Evolutionary conservation across 2,329 filamentous ascomycete species (phyloP).

Genomic region (Podosphaera fusca): DNA sequence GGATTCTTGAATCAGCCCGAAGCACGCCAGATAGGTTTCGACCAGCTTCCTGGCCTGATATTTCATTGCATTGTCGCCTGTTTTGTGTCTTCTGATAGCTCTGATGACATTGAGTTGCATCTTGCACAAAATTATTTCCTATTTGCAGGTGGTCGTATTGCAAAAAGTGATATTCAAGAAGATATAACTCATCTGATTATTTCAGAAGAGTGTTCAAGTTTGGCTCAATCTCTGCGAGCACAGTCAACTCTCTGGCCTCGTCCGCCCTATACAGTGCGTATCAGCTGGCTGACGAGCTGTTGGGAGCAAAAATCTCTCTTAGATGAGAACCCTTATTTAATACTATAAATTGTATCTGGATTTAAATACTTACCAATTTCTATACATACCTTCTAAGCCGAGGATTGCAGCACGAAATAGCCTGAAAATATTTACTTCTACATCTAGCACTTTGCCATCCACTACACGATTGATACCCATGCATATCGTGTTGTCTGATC

Average conservation of each 20-base stretch:
- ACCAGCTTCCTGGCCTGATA: constrained; percentile 26
- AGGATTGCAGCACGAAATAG: no score
- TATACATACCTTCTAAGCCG: no score
- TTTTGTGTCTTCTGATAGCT: constrained; percentile 20
- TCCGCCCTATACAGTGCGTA: no score
- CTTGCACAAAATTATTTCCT: constrained; percentile 32
- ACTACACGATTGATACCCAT: no score
- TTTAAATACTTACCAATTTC: no score
- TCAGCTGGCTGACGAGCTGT: constrained; percentile 21
- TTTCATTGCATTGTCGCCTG: constrained; percentile 22
- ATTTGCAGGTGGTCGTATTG: constrained; percentile 45
- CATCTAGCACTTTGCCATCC: no score
- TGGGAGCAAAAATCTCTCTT: constrained; percentile 10
- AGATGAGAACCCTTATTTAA: no score
- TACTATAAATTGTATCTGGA: no score
- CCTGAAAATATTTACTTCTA: no score
- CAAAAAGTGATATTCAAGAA: constrained; percentile 25
- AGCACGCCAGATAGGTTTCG: constrained; percentile 28
- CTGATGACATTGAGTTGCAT: constrained; percentile 16
- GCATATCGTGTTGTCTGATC: no score
- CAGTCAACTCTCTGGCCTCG: no score
- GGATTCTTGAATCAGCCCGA: constrained; percentile 31
- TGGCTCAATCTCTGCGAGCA: constrained; percentile 14
- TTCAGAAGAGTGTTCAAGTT: constrained; percentile 19
- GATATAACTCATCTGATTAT: constrained; percentile 53